Evolutionary conservation across 164 flowering plant species (phyloP).

Genomic region (Magnolia changhungtana): DNA sequence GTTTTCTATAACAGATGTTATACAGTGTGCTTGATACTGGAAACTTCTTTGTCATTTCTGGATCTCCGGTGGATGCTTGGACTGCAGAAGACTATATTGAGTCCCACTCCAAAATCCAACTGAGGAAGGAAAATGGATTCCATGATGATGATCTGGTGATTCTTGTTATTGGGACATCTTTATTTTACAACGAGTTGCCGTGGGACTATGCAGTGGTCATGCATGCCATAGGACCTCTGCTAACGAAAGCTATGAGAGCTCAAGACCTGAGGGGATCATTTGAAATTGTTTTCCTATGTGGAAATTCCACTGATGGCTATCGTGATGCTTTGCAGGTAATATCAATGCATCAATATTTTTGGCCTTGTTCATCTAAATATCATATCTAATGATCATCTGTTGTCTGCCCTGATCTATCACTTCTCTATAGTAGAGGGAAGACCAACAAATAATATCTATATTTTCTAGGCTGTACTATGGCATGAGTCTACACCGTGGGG

Average conservation of each 20-base stretch:
- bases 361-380: not conserved
- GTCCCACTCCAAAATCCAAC: conserved; percentile 53
- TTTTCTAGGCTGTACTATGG: no score
- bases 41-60: conserved; percentile 95
- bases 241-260: conserved; percentile 53
- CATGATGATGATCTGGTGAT: conserved; percentile 64
- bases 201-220: conserved; percentile 86
- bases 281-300: conserved; percentile 75
- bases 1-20: conserved; percentile 64
- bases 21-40: conserved; percentile 86
- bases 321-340: conserved; percentile 74
- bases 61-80: conserved; percentile 84
- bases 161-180: conserved; percentile 74
- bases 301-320: conserved; percentile 71
- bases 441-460: no score
- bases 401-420: not conserved
- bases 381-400: not conserved
- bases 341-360: not conserved
- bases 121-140: conserved; percentile 51
- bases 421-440: not conserved
- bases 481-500: no score
- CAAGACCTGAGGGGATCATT: conserved; percentile 42
- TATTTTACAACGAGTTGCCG: conserved; percentile 68
- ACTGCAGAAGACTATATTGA: conserved; percentile 65
- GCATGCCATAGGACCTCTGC: conserved; percentile 70